Percentiles rank a stretch among this genome's conserved stretches.
These are phyloP conservation scores for Penstemon newberryi DNA, from an alignment of 257 asterid genomes.

Conservation along the genomic window DNA sequence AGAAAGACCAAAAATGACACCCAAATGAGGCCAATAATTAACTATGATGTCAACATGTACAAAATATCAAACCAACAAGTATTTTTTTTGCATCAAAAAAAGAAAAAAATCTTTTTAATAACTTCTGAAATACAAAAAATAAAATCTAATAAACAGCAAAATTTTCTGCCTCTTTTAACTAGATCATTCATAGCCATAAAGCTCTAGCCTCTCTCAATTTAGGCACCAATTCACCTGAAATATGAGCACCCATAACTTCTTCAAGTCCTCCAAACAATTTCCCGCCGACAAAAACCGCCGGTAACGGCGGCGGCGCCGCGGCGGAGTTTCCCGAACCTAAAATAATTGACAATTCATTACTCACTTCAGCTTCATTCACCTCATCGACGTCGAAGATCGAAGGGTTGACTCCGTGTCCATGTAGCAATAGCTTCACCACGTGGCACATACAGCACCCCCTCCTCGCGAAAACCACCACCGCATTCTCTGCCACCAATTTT, in stretches of 20 bases:
- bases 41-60: slow-evolving; percentile 7
- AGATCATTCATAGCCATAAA: slow-evolving; percentile 65
- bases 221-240: slow-evolving; percentile 83
- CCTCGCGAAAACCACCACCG: slow-evolving; percentile 64
- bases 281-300: slow-evolving; percentile 83
- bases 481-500: slow-evolving; percentile 56
- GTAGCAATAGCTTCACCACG: slow-evolving; percentile 62
- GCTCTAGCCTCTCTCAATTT: slow-evolving; percentile 65
- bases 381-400: slow-evolving; percentile 49
- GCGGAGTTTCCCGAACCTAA: slow-evolving; percentile 10
- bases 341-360: slow-evolving; percentile 32
- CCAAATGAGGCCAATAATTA: slow-evolving; percentile 6
- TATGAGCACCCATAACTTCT: slow-evolving; percentile 68
- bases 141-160: no score
- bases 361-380: slow-evolving; percentile 40
- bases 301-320: slow-evolving; percentile 37
- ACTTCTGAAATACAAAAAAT: not conserved
- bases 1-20: slow-evolving; percentile 8
- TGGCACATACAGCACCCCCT: slow-evolving; percentile 86
- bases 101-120: not conserved
- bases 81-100: not conserved
- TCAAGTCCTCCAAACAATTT: slow-evolving; percentile 78
- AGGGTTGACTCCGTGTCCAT: slow-evolving; percentile 77
- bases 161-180: no score
- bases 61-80: slow-evolving; percentile 18